A percentile compares a stretch with the other conserved stretches of the same genome.
These are phyloP conservation scores for Polygonum maritimum DNA, from an alignment of 148 eudicot genomes.

Conservation along the genomic window DNA sequence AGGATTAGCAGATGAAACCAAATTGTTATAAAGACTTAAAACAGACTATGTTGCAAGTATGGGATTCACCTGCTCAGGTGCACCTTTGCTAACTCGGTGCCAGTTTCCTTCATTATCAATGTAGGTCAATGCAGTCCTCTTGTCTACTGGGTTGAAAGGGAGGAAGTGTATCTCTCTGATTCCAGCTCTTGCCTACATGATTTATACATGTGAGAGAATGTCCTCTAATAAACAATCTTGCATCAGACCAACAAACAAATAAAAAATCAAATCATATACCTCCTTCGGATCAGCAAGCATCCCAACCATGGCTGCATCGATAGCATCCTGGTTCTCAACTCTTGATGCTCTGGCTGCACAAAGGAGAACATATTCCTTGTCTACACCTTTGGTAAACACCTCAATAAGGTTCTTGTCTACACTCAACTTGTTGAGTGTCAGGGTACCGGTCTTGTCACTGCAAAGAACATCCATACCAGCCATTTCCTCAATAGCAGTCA, in stretches of 20 bases:
- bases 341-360: slow-evolving; percentile 93
- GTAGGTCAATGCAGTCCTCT: slow-evolving; percentile 80
- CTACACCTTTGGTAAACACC: slow-evolving; percentile 77
- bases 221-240: neutral
- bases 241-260: neutral
- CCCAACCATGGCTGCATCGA: slow-evolving; percentile 89
- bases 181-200: slow-evolving; percentile 65
- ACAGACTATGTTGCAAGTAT: neutral
- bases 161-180: slow-evolving; percentile 68
- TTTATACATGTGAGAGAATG: neutral
- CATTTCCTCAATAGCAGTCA: slow-evolving; percentile 99
- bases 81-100: slow-evolving; percentile 80
- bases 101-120: slow-evolving; percentile 52
- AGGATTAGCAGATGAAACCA: neutral
- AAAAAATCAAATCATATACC: slow-evolving; percentile 28
- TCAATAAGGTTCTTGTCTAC: slow-evolving; percentile 87
- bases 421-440: slow-evolving; percentile 84
- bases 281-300: slow-evolving; percentile 97
- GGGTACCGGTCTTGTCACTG: slow-evolving; percentile 95
- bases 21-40: neutral
- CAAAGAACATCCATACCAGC: slow-evolving; percentile 99
- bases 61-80: slow-evolving; percentile 62
- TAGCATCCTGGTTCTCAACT: slow-evolving; percentile 92
- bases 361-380: slow-evolving; percentile 68
- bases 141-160: slow-evolving; percentile 78